A percentile compares a stretch with the other conserved stretches of the same genome.
Evolutionary conservation across 2,329 filamentous ascomycete species (phyloP).

Genomic region (Sarocladiaceae sp.): DNA sequence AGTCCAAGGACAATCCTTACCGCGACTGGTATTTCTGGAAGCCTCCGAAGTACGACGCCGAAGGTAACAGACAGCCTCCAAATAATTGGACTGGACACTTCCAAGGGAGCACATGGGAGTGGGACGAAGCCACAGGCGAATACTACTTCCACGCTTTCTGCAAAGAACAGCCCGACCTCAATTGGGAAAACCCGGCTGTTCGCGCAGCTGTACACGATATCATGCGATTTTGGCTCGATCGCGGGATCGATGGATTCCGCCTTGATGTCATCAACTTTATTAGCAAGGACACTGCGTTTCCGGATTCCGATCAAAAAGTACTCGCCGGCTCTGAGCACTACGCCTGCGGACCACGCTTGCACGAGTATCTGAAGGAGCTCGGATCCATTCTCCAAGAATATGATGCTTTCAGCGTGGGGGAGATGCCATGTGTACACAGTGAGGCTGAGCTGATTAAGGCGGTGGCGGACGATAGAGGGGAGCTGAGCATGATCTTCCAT

Average conservation of each 20-base stretch:
- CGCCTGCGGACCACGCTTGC: constrained; percentile 47
- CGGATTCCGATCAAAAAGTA: constrained; percentile 37
- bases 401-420: constrained; percentile 47
- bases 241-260: constrained; percentile 62
- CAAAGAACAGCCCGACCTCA: constrained; percentile 69
- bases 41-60: constrained; percentile 48
- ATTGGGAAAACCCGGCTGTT: constrained; percentile 68
- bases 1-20: constrained; percentile 48
- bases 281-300: constrained; percentile 55
- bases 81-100: constrained; percentile 51
- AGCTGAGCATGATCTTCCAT: constrained; percentile 70
- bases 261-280: constrained; percentile 67
- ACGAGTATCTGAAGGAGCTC: constrained; percentile 43
- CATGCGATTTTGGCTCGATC: constrained; percentile 71
- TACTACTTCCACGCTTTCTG: constrained; percentile 67
- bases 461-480: constrained; percentile 51
- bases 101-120: constrained; percentile 44
- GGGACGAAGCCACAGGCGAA: constrained; percentile 42
- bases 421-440: constrained; percentile 44
- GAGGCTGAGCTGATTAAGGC: constrained; percentile 38
- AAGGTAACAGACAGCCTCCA: constrained; percentile 56
- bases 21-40: constrained; percentile 65
- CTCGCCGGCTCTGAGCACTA: constrained; percentile 38
- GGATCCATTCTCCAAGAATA: constrained; percentile 40
- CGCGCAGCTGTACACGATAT: constrained; percentile 62